phyloP scores from a whole-genome alignment of 441 rosid genomes.

The Croton setiger region DNA sequence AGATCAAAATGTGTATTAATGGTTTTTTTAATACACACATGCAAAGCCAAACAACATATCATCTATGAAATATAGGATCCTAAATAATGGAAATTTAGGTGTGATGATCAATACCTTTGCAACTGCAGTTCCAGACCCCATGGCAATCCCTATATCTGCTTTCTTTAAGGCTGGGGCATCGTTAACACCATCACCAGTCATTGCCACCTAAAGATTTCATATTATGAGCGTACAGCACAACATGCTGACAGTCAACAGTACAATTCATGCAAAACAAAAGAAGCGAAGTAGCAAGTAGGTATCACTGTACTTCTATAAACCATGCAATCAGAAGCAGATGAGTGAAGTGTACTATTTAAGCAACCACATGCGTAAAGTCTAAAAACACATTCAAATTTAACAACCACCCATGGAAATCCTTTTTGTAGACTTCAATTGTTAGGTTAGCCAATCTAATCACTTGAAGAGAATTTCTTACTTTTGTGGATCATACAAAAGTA shows the following conservation, averaged over 20 bases:
- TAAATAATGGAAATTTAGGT: not conserved
- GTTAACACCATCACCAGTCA: slow-evolving; percentile 99
- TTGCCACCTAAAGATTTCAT: slow-evolving; percentile 71
- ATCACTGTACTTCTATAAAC: not conserved
- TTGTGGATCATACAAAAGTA: not conserved
- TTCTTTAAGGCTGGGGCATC: slow-evolving; percentile 99
- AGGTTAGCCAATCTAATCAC: slow-evolving; percentile 10
- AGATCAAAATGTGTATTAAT: not conserved
- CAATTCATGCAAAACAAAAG: not conserved
- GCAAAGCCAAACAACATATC: not conserved
- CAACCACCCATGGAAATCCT: not conserved
- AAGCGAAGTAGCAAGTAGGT: not conserved
- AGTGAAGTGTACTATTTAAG: not conserved
- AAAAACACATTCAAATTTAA: not conserved
- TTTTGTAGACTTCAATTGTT: not conserved
- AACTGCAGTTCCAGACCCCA: slow-evolving; percentile 99
- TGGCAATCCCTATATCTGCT: slow-evolving; percentile 98
- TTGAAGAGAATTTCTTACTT: not conserved
- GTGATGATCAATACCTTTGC: slow-evolving; percentile 65
- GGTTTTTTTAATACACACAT: not conserved
- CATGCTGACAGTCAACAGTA: slow-evolving; percentile 11
- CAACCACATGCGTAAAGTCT: not conserved
- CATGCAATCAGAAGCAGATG: not conserved
- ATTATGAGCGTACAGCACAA: not conserved
- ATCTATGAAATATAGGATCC: slow-evolving; percentile 5